phyloP scores from a whole-genome alignment of 257 asterid genomes.

The Nyctanthes arbortristis region DNA sequence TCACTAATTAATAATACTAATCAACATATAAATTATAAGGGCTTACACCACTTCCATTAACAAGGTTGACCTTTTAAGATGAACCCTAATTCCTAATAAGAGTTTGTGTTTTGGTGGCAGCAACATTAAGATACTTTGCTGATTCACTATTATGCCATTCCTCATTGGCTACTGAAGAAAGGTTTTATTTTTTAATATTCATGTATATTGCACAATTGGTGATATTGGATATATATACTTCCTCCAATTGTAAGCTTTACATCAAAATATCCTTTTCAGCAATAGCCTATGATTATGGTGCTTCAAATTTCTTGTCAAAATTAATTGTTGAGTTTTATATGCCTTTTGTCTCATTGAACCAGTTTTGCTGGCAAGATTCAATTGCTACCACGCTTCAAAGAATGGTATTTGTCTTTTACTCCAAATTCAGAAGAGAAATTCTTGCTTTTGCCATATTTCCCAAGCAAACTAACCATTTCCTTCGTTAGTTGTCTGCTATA shows the following conservation, averaged over 20 bases:
- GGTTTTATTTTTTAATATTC: neutral
- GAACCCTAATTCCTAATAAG: no score
- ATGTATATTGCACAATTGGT: neutral
- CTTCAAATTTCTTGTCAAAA: neutral
- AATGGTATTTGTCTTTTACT: slow-evolving; percentile 7
- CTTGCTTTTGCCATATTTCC: neutral
- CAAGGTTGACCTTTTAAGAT: no score
- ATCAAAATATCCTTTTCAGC: slow-evolving; percentile 10
- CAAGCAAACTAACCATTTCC: no score
- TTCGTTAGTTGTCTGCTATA: no score
- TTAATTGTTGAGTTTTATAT: slow-evolving; percentile 4
- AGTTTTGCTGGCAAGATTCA: neutral
- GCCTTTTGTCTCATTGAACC: slow-evolving; percentile 9
- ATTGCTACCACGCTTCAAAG: slow-evolving; percentile 12
- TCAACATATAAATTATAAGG: no score
- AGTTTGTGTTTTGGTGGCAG: neutral
- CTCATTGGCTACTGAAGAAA: neutral
- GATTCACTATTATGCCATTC: neutral
- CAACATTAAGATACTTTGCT: neutral
- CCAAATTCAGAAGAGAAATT: slow-evolving; percentile 6
- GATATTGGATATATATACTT: neutral
- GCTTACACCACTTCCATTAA: no score
- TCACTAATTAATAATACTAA: no score
- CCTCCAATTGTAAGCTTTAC: slow-evolving; percentile 11
- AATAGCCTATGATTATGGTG: neutral